A percentile compares a stretch with the other conserved stretches of the same genome.
These are phyloP conservation scores for Trichoderma guizhouense DNA, from an alignment of 2,329 filamentous ascomycete species.

Conservation along the genomic window DNA sequence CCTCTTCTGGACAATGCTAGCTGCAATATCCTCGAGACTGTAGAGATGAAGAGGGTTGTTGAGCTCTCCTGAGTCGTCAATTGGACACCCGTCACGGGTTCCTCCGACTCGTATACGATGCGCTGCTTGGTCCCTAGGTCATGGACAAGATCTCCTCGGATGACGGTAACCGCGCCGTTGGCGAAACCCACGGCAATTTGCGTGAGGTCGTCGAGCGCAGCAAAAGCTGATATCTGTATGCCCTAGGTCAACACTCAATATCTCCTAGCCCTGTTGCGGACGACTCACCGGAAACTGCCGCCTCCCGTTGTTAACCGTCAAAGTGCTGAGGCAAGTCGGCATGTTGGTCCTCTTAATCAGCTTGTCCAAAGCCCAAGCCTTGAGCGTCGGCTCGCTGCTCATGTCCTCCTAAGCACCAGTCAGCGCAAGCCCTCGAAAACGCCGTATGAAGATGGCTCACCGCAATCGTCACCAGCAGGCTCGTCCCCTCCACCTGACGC, in stretches of 20 bases:
- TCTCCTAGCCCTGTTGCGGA: accelerated
- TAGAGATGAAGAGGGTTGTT: slow-evolving; percentile 87
- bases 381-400: slow-evolving; percentile 80
- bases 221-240: slow-evolving; percentile 77
- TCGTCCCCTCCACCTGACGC: slow-evolving; percentile 84
- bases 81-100: slow-evolving; percentile 89
- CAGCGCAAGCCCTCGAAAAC: neutral
- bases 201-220: slow-evolving; percentile 80
- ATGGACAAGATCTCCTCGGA: slow-evolving; percentile 90
- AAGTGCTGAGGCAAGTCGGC: slow-evolving; percentile 81
- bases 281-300: slow-evolving; percentile 80
- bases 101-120: slow-evolving; percentile 93
- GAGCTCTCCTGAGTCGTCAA: slow-evolving; percentile 58
- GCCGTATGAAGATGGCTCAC: slow-evolving; percentile 37
- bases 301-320: slow-evolving; percentile 83
- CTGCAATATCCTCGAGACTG: slow-evolving; percentile 81
- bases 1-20: slow-evolving; percentile 83
- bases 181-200: slow-evolving; percentile 95
- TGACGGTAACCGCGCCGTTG: slow-evolving; percentile 89
- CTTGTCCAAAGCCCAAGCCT: slow-evolving; percentile 97
- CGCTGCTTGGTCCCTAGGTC: slow-evolving; percentile 92
- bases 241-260: neutral
- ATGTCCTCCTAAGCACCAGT: slow-evolving; percentile 65
- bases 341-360: slow-evolving; percentile 88
- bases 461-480: slow-evolving; percentile 77